Evolutionary conservation across 2,329 filamentous ascomycete species (phyloP).

Genomic region (Epichloe sp.): DNA sequence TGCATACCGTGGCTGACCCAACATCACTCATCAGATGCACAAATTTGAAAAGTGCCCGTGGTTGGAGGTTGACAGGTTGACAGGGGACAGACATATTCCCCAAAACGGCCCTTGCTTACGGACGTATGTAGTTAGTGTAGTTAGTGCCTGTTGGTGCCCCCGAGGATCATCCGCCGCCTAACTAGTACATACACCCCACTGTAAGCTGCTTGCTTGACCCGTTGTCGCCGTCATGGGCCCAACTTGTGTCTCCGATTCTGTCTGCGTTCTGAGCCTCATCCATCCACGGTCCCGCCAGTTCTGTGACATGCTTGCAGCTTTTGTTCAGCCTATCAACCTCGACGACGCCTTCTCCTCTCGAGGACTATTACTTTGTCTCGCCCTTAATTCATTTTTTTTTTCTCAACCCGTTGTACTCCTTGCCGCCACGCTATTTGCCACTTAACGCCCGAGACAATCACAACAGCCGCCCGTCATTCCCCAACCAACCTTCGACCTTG

Average conservation of each 20-base stretch:
- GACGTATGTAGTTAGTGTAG: too few species aligned
- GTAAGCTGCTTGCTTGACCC: not conserved
- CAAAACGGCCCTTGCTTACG: not conserved
- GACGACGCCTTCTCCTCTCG: not conserved
- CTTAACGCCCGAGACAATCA: not conserved
- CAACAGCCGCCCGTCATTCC: not conserved
- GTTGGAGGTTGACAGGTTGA: too few species aligned
- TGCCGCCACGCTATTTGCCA: not conserved
- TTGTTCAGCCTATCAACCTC: not conserved
- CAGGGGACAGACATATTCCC: not conserved
- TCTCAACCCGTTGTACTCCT: not conserved
- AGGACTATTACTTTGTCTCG: not conserved
- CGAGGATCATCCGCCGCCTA: slow-evolving; percentile 2
- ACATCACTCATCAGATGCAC: not conserved
- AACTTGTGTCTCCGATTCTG: not conserved
- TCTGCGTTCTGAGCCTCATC: not conserved
- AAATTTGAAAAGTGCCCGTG: too few species aligned
- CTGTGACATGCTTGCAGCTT: not conserved
- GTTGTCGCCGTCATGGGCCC: slow-evolving; percentile 1
- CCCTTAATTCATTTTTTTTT: too few species aligned
- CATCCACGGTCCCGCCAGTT: not conserved
- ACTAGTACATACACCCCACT: too few species aligned
- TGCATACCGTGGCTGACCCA: not conserved
- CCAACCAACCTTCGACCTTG: not conserved
- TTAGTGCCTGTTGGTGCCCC: not conserved